These are phyloP conservation scores for Lactarius quietus DNA, from an alignment of 768 basidiomycete species.

Conservation along the genomic window DNA sequence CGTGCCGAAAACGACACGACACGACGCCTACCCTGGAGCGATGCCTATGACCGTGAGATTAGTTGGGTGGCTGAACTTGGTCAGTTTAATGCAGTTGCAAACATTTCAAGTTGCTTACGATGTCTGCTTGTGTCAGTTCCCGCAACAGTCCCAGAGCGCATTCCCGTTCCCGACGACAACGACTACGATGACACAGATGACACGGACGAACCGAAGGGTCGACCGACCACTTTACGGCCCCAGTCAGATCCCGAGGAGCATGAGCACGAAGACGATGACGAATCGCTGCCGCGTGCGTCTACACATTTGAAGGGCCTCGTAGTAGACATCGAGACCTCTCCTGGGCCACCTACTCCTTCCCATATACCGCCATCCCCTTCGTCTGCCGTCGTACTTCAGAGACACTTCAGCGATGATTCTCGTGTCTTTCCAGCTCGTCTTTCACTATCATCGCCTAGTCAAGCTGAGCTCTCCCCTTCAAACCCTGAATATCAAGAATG, in stretches of 20 bases:
- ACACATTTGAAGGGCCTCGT: slow-evolving; percentile 58
- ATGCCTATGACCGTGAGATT: slow-evolving; percentile 44
- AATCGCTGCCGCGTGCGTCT: slow-evolving; percentile 50
- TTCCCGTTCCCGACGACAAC: slow-evolving; percentile 58
- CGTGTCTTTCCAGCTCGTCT: slow-evolving; percentile 57
- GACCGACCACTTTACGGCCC: slow-evolving; percentile 15
- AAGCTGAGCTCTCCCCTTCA: slow-evolving; percentile 58
- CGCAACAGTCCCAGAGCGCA: slow-evolving; percentile 54
- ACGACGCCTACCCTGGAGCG: slow-evolving; percentile 28
- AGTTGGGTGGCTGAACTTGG: slow-evolving; percentile 79
- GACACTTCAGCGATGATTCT: slow-evolving; percentile 46
- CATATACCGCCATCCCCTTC: slow-evolving; percentile 49
- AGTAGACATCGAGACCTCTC: slow-evolving; percentile 60
- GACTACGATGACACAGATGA: slow-evolving; percentile 50
- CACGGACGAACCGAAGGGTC: slow-evolving; percentile 38
- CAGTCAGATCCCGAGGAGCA: slow-evolving; percentile 40
- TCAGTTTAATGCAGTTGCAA: slow-evolving; percentile 35
- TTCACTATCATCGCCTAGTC: slow-evolving; percentile 59
- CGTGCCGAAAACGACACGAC: slow-evolving; percentile 39
- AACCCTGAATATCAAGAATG: slow-evolving; percentile 30
- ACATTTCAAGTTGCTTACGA: background rate
- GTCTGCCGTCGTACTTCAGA: slow-evolving; percentile 44
- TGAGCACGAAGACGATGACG: slow-evolving; percentile 47
- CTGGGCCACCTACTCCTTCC: slow-evolving; percentile 42
- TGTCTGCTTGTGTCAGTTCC: background rate